Evolutionary conservation across 768 basidiomycete species (phyloP), one percentile per base, ranked within the genome.

Genomic region (Lyophyllum shimeji): DNA sequence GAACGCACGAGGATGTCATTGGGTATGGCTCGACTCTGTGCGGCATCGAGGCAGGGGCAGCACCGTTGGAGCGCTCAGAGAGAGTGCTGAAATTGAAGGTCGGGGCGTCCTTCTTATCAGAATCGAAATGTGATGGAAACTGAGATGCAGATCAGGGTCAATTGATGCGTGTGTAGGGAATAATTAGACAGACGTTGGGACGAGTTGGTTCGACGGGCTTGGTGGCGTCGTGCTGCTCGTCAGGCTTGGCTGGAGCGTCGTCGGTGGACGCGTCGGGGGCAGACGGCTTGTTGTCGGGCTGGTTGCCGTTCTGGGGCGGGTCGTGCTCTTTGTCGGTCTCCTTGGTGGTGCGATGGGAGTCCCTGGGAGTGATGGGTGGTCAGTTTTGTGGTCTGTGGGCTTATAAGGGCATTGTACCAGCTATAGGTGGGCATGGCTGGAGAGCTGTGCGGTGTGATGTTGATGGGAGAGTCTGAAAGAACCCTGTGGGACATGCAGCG

Each of bases 1-100:
- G 59, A 53, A 68, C 62, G 63, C 59, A 69, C 65, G 63, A 60
- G 48, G 71, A 71, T 31, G 70, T 68, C 70, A 69, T 66, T 50
- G 64, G 57, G 52, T 56, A 60, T 17, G 69, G 65, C 51, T 69
- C 68, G 56, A 83, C 78, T 27, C 82, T 77, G 64, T 78, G 79
- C 45, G 83, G 81, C 82, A 83, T 84, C 57, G 71, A 61, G 34
- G 34, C 34, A 17, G 59, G 46, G 46, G 59, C 59, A 54, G 29
- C 29, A 29, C 56, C 63, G 47, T 55, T 40, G 37, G 63, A 58
- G 53, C 56, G 56, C 58, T 58, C 45, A 42, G 63, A 48, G 34
- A 60, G 55, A 17, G 61, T 20, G 13, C 63, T 48, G 59, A 68
- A 57, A 43, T 55, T 63, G 60, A 45, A 56, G 56, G 63, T 54